Conservation (phyloP, 208 protist species). For the Crithidia expoeki region DNA sequence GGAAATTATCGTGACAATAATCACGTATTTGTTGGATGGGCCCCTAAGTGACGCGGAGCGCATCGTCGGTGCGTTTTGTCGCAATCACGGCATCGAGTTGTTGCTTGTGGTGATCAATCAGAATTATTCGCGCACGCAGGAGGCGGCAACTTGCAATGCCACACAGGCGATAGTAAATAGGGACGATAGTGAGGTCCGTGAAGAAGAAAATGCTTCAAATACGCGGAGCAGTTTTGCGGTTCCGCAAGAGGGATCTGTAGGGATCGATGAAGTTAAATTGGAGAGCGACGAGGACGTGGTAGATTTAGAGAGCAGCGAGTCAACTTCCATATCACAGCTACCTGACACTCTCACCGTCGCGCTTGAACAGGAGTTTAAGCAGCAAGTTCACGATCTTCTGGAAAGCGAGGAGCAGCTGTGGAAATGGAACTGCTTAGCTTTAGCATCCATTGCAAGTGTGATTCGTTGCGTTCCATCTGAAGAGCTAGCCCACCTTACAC, state of each 20-base stretch:
- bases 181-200: neutral
- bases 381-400: constrained; percentile 57
- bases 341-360: constrained; percentile 2
- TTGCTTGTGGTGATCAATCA: constrained; percentile 87
- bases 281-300: constrained; percentile 30
- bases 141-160: neutral
- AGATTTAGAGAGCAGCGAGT: constrained; percentile 27
- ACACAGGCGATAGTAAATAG: neutral
- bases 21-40: constrained; percentile 65
- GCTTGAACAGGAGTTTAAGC: constrained; percentile 51
- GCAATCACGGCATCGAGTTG: constrained; percentile 85
- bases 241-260: neutral
- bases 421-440: constrained; percentile 81
- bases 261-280: neutral
- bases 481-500: constrained; percentile 65
- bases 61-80: constrained; percentile 76
- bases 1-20: constrained; percentile 77
- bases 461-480: constrained; percentile 54
- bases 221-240: neutral
- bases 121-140: constrained; percentile 63
- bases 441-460: constrained; percentile 61
- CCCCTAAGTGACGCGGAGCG: constrained; percentile 37
- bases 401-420: constrained; percentile 82
- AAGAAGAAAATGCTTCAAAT: neutral
- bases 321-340: neutral